Conservation (phyloP, 2,329 filamentous ascomycete species). For the Pseudogymnoascus verrucosus region DNA sequence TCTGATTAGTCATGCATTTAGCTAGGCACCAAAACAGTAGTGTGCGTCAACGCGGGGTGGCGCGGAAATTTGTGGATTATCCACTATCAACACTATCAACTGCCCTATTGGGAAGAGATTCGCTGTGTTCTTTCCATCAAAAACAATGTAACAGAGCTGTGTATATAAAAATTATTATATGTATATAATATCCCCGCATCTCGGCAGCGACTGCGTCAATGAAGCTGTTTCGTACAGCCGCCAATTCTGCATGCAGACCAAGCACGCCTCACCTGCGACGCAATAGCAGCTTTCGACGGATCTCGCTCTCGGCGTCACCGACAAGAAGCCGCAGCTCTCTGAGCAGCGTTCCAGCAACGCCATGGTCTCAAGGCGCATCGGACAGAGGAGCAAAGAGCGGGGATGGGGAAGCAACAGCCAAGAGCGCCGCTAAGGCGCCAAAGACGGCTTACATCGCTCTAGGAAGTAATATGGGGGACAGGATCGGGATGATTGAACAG, state of each 20-base stretch:
- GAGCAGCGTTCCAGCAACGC: constrained; percentile 7
- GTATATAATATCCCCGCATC: neutral
- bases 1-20: constrained; percentile 7
- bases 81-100: constrained; percentile 1
- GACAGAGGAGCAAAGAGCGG: neutral
- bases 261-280: neutral
- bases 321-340: constrained; percentile 10
- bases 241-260: constrained; percentile 1
- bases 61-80: constrained; percentile 8
- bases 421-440: constrained; percentile 4
- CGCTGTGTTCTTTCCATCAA: neutral
- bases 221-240: constrained; percentile 8
- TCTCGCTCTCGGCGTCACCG: neutral
- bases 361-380: constrained; percentile 16
- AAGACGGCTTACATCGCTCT: constrained; percentile 68
- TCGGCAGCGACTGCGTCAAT: constrained; percentile 1
- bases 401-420: neutral
- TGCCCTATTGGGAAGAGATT: constrained; percentile 5
- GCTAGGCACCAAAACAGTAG: constrained; percentile 1
- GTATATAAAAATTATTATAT: neutral
- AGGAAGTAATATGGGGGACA: constrained; percentile 86
- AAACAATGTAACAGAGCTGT: neutral
- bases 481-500: constrained; percentile 74
- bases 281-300: neutral
- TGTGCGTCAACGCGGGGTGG: constrained; percentile 7